phyloP scores from a whole-genome alignment of 2,329 filamentous ascomycete species.

The Monosporascus ibericus region DNA sequence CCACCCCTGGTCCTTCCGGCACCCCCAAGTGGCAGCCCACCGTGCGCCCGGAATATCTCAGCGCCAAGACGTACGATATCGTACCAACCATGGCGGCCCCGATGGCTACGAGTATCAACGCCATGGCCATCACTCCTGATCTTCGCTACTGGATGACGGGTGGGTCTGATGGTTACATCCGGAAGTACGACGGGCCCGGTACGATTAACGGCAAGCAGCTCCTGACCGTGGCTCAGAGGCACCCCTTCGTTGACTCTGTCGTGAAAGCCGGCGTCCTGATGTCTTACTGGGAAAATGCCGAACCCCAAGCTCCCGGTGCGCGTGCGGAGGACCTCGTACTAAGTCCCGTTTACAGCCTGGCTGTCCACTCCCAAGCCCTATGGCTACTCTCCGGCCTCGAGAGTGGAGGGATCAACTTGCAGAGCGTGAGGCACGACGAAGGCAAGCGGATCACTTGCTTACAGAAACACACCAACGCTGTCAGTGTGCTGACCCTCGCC shows the following conservation, averaged over 20 bases:
- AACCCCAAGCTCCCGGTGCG: constrained; percentile 43
- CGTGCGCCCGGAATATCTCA: constrained; percentile 72
- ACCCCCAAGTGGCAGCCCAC: constrained; percentile 46
- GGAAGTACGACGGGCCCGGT: constrained; percentile 92
- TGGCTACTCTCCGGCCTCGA: constrained; percentile 91
- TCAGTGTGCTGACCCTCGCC: constrained; percentile 77
- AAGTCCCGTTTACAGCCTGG: constrained; percentile 92
- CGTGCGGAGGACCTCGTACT: constrained; percentile 54
- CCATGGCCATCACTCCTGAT: constrained; percentile 85
- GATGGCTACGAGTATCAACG: constrained; percentile 92
- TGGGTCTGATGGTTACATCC: constrained; percentile 89
- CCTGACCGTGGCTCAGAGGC: constrained; percentile 88
- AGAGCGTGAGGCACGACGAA: constrained; percentile 90
- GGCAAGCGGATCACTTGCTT: constrained; percentile 81
- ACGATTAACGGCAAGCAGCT: constrained; percentile 93
- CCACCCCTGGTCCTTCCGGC: constrained; percentile 22
- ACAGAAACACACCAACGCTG: constrained; percentile 80
- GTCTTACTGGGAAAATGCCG: constrained; percentile 98
- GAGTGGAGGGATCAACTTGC: constrained; percentile 86
- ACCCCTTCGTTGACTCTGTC: constrained; percentile 96
- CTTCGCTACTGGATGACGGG: constrained; percentile 93
- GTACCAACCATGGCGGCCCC: constrained; percentile 95
- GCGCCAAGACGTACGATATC: constrained; percentile 82
- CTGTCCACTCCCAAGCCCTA: constrained; percentile 80
- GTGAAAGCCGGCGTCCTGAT: constrained; percentile 90